These are phyloP conservation scores for Hemerocallis citrina DNA, from an alignment of 106 monocot species.

Conservation along the genomic window DNA sequence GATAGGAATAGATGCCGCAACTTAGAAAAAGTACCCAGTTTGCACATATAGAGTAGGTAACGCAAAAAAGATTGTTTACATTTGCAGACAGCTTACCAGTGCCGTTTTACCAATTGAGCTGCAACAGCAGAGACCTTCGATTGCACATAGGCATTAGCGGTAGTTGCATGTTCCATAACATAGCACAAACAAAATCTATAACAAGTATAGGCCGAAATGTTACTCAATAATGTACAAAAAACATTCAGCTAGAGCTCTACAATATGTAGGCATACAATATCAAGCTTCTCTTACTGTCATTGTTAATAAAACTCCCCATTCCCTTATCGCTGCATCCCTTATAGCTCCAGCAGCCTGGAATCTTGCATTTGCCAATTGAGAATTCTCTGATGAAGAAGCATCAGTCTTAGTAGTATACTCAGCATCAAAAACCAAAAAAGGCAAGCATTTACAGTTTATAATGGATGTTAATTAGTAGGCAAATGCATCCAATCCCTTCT, in stretches of 20 bases:
- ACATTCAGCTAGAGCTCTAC: background rate
- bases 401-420: too few species aligned
- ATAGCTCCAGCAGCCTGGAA: constrained; percentile 64
- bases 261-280: constrained; percentile 31
- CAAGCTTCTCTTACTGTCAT: constrained; percentile 52
- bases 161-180: constrained; percentile 54
- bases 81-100: constrained; percentile 43
- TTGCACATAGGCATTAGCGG: constrained; percentile 67
- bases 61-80: too few species aligned
- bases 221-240: too few species aligned
- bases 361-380: constrained; percentile 42
- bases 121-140: constrained; percentile 72
- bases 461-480: too few species aligned
- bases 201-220: background rate
- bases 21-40: too few species aligned
- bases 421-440: too few species aligned
- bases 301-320: constrained; percentile 58
- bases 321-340: constrained; percentile 54
- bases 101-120: constrained; percentile 80
- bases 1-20: too few species aligned
- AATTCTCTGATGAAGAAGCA: constrained; percentile 29
- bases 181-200: constrained; percentile 67
- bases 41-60: too few species aligned
- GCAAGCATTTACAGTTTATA: too few species aligned
- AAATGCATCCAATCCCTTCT: too few species aligned